A percentile compares a stretch with the other conserved stretches of the same genome.
These are phyloP conservation scores for Cordia subcordata DNA, from an alignment of 257 asterid genomes.

Conservation along the genomic window DNA sequence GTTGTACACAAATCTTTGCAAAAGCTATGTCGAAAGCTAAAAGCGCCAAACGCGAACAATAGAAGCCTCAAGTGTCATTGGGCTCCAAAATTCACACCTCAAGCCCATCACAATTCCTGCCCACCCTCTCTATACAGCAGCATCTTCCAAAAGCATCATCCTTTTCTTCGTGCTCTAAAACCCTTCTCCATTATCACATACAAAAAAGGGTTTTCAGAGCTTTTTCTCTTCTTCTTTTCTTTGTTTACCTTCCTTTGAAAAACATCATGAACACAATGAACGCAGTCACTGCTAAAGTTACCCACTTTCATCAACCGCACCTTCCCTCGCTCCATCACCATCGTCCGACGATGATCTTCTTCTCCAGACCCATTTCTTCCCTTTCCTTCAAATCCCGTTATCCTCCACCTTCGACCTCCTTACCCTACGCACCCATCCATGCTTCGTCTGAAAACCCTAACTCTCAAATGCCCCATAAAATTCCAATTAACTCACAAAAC, in stretches of 20 bases:
- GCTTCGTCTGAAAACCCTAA: slow-evolving; percentile 11
- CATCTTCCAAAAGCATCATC: not conserved
- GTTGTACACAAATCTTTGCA: too few relatives aligned
- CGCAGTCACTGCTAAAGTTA: slow-evolving; percentile 21
- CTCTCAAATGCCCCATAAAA: not conserved
- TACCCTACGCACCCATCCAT: slow-evolving; percentile 2
- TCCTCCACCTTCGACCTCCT: slow-evolving; percentile 5
- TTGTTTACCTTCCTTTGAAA: slow-evolving; percentile 4
- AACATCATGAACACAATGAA: slow-evolving; percentile 16
- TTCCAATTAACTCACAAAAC: not conserved
- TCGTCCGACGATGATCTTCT: slow-evolving; percentile 17
- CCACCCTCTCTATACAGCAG: not conserved
- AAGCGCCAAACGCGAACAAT: too few relatives aligned
- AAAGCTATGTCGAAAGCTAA: too few relatives aligned
- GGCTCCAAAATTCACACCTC: too few relatives aligned
- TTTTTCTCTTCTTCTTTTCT: not conserved
- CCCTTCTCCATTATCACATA: not conserved
- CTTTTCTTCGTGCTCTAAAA: not conserved
- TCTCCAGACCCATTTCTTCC: slow-evolving; percentile 23
- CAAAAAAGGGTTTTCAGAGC: slow-evolving; percentile 18
- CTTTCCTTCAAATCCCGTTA: slow-evolving; percentile 19
- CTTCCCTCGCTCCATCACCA: slow-evolving; percentile 8
- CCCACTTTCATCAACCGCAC: slow-evolving; percentile 14
- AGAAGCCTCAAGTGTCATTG: too few relatives aligned
- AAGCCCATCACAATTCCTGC: too few relatives aligned